Base-by-base conservation (phyloP, 371 early-diverging fungal species). In the Hamiltosporidium tvaerminnensis region DNA sequence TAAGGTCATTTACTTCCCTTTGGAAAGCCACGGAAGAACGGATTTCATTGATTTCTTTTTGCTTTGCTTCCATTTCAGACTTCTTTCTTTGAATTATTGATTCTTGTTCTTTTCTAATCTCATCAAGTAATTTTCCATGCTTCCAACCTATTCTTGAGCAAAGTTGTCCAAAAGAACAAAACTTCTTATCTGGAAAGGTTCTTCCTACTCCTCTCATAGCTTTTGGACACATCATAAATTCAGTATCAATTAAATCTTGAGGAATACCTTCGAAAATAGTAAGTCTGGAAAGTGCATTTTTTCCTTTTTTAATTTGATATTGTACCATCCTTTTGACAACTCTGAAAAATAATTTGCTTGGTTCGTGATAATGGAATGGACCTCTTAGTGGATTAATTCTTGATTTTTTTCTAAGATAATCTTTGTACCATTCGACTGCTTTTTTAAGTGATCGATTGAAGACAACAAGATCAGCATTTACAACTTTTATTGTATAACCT, bases 261-360 rank as follows among this genome's bases (percentile, higher is more conserved):
- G 99, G 98, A 69, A 93, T 86, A 81, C 95, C 96, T 80, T 98
- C 97, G 74, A 91, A 95, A 71, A 91, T 85, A 85, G 89, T 90
- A 75, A 98, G 82, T 82, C 94, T 89, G 68, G 86, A 86, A 68
- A 95, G 82, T 70, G 96, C 96, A 60, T 86, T 86, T 67, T 89
- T 86, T 81, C 99, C 99, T 79, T 92, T 91, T 65, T 88, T 81
- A 59, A 91, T 89, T 87, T 92, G 96, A 86, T 95, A 92, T 63
- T 94, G 94, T 72, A 95, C 77, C 97, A 97, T 97, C 75, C 96
- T 93, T 74, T 70, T 94, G 79, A 96, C 83, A 54, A 89, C 84
- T 79, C 90, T 88, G 83, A 86, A 88, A 83, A 97, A 89, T 83
- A 91, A 88, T 81, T 89, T 90, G 65, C 91, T 90, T 60, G 97